phyloP scores from a whole-genome alignment of 2,329 filamentous ascomycete genomes.

The Rhinocladiella mackenziei region DNA sequence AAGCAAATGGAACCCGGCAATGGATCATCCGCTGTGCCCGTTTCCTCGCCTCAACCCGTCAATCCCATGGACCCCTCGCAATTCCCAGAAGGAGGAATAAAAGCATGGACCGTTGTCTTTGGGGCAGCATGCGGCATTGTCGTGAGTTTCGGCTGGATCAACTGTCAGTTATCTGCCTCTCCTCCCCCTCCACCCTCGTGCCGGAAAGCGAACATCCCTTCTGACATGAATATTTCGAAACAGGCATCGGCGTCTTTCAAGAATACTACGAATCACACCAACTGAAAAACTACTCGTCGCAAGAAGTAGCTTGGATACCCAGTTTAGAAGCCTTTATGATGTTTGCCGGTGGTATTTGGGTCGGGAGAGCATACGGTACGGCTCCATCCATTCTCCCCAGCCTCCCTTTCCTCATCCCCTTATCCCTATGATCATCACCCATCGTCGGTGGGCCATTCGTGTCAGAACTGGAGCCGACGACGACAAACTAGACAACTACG shows the following conservation, averaged over 20 bases:
- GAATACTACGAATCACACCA: slow-evolving; percentile 55
- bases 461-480: no score
- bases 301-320: slow-evolving; percentile 58
- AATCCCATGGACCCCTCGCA: slow-evolving; percentile 26
- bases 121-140: slow-evolving; percentile 43
- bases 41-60: slow-evolving; percentile 3
- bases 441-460: no score
- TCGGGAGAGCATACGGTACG: slow-evolving; percentile 27
- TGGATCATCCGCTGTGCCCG: neutral
- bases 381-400: neutral
- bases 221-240: slow-evolving; percentile 16
- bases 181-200: slow-evolving; percentile 4
- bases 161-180: slow-evolving; percentile 24
- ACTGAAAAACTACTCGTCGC: slow-evolving; percentile 48
- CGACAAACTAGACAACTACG: slow-evolving; percentile 62
- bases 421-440: no score
- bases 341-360: slow-evolving; percentile 30
- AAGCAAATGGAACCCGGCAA: slow-evolving; percentile 5
- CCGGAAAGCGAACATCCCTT: slow-evolving; percentile 5
- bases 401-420: neutral
- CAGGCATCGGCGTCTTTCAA: slow-evolving; percentile 52
- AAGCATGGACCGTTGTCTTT: slow-evolving; percentile 43
- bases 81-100: slow-evolving; percentile 41
- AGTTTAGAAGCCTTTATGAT: slow-evolving; percentile 49
- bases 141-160: slow-evolving; percentile 40